phyloP scores from a whole-genome alignment of 495 filamentous ascomycete genomes.

The Hypoxylon rickii region DNA sequence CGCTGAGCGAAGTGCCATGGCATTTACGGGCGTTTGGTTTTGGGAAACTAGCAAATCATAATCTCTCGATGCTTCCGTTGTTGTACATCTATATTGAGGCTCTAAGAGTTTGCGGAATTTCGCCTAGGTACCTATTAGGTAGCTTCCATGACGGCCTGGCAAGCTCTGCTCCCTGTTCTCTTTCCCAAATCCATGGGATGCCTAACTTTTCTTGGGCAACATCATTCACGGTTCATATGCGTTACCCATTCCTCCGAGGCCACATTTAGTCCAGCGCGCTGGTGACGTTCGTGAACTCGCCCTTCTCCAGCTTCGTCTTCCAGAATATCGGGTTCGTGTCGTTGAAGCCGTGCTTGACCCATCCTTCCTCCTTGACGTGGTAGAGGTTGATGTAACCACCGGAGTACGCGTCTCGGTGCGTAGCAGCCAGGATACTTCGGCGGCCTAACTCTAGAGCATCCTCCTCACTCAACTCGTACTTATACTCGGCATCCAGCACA shows the following conservation, averaged over 20 bases:
- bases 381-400: slow-evolving; percentile 99
- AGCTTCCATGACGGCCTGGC: slow-evolving; percentile 2
- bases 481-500: slow-evolving; percentile 93
- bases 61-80: neutral
- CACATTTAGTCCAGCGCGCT: slow-evolving; percentile 63
- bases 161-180: neutral
- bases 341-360: slow-evolving; percentile 97
- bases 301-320: slow-evolving; percentile 97
- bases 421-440: slow-evolving; percentile 93
- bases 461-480: slow-evolving; percentile 81
- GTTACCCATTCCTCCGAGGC: neutral
- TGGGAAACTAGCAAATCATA: too few species aligned
- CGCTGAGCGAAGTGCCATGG: neutral
- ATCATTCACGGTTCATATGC: neutral
- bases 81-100: neutral
- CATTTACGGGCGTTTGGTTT: too few species aligned
- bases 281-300: slow-evolving; percentile 97
- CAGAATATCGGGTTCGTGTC: slow-evolving; percentile 98
- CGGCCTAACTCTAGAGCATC: slow-evolving; percentile 89
- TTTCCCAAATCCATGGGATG: too few species aligned
- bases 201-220: too few species aligned
- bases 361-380: slow-evolving; percentile 97
- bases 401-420: slow-evolving; percentile 95
- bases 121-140: neutral
- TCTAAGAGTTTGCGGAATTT: too few species aligned